Base-by-base conservation (phyloP, 1,284 basidiomycete genomes). In the Cutaneotrichosporon daszewskae region DNA sequence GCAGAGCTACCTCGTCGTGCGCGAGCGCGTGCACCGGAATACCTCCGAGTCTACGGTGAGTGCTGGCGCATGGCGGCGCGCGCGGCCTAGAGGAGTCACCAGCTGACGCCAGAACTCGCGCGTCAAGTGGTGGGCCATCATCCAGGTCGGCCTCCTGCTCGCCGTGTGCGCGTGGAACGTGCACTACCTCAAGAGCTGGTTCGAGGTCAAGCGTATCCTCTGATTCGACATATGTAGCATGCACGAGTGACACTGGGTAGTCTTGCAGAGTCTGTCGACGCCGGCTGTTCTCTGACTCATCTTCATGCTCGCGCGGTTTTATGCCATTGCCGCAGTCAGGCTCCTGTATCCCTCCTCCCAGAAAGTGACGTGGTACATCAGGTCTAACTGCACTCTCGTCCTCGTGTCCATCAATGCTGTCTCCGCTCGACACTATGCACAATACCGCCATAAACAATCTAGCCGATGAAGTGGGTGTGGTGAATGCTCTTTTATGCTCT, bases 41-140 rank as follows among this genome's bases (percentile, higher is more conserved):
- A 98, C 52, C 9, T 54, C 48, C 42, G 52, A 54, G 40, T 54
- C 52, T 20, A 54, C 52, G 3, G 52, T 54, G 26, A 47, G 75
- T 76, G 45, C 45, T 72, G 64, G 5, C 17, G 8, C 3, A 17
- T 3, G 35, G 8, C 9, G n/a, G n/a, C 7, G 23, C 9, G 37
- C 4, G 29, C 10, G 20, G 19, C 1, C 17, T 5, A 20, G 6
- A 5, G 5, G 12, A 14, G 4, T 12, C 3, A 7, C 18, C 17
- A n/a, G 32, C 45, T 40, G 28, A 34, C 27, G 10, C 14, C 62
- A 77, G 59, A 98, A 98, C 68, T 80, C 87, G 27, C 82, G 95
- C 32, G 92, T 99, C 47, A 98, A 97, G 72, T 98, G 89, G 89
- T 99, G 95, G 95, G 94, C 89, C 11, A 83, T 98, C 51, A 70